These are phyloP conservation scores for Lycium ferocissimum DNA, from an alignment of 257 asterid genomes.

Conservation along the genomic window DNA sequence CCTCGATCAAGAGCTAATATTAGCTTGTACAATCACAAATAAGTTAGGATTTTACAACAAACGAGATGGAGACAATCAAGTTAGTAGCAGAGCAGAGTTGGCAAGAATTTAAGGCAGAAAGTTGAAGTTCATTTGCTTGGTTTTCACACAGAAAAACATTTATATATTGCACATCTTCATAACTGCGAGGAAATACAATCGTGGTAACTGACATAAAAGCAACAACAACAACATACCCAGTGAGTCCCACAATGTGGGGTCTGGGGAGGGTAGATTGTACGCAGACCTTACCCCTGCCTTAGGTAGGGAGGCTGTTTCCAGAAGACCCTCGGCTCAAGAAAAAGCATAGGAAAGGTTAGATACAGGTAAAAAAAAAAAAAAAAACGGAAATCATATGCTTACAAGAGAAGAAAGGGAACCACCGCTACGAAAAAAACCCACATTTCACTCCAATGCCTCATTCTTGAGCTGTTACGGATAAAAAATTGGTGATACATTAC, in stretches of 20 bases:
- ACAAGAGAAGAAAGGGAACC: slow-evolving; percentile 32
- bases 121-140: neutral
- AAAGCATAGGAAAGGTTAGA: no score
- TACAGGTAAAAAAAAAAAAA: no score
- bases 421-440: slow-evolving; percentile 28
- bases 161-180: neutral
- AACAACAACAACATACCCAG: no score
- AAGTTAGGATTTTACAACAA: neutral
- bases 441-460: slow-evolving; percentile 33
- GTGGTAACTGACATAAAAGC: neutral
- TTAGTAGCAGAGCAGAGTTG: neutral
- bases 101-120: neutral
- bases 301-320: no score
- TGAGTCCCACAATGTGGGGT: no score
- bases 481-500: neutral
- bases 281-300: no score
- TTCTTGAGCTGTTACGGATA: neutral
- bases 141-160: neutral
- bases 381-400: neutral
- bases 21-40: neutral
- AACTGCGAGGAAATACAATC: neutral
- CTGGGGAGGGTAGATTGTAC: no score
- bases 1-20: neutral
- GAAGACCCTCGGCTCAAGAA: no score
- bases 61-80: neutral